Base-by-base conservation (phyloP, 108 stramenopile species). In the Schizochytrium sp. region DNA sequence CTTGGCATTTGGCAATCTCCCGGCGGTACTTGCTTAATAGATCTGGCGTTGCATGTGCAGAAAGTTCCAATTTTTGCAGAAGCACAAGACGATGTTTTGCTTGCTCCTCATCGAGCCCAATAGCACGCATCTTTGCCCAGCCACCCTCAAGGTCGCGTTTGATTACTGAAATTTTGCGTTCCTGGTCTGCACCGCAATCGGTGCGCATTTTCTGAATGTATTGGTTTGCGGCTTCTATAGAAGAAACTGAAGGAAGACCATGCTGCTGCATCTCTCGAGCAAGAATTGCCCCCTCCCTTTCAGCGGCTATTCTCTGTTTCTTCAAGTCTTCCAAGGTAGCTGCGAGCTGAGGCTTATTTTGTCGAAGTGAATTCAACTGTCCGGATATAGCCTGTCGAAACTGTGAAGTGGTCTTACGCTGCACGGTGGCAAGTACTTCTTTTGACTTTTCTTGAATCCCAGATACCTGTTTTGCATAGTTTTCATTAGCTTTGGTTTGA, bases 61-160 rank as follows among this genome's bases (percentile, higher is more conserved):
- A 49, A 17, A 38, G 50, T 40, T 83, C 76, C 38, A 83, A 53
- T 40, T 83, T 83, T n/a, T 40, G 53, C 15, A 83, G 28, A 40
- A 83, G 53, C 10, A 55, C 28, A 10, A 83, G 53, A 5, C 40
- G 19, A 2, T 83, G 76, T 4, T 83, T 83, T 47, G 53, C 76
- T 38, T 55, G 53, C 47, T 55, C 50, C 47, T 83, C 76, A 10
- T n/a, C 19, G 38, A 83, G 76, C 47, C 76, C 76, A 42, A 42
- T 8, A 10, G 38, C 0, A 0, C 53, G 45, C 76, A 83, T 83
- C 28, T 55, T 49, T n/a, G 50, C 55, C 76, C 76, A 83, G 7
- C 64, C 64, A 10, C 10, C 12, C 1, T 12, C 40, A 44, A 69
- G 64, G 42, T 69, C 15, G 64, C 64, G 64, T 3, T 69, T 44